These are phyloP conservation scores for Voacanga thouarsii DNA, from an alignment of 257 asterid genomes.

Conservation along the genomic window DNA sequence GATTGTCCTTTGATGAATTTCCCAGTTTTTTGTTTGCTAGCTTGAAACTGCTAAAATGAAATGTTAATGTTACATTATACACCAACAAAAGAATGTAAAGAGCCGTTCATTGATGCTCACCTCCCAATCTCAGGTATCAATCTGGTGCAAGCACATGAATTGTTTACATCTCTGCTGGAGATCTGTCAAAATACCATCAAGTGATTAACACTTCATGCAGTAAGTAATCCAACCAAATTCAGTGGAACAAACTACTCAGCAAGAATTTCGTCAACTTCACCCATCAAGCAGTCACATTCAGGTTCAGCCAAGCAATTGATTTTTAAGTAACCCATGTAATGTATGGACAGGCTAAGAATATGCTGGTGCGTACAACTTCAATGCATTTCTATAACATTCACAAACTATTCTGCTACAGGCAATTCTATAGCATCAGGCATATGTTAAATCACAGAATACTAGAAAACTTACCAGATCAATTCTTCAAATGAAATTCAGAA, in stretches of 20 bases:
- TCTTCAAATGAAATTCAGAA: too few relatives aligned
- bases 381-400: neutral
- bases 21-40: slow-evolving; percentile 26
- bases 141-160: slow-evolving; percentile 23
- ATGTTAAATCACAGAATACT: too few relatives aligned
- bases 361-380: neutral
- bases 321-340: neutral
- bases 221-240: slow-evolving; percentile 2
- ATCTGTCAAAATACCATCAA: slow-evolving; percentile 35
- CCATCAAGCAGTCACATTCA: neutral
- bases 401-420: neutral
- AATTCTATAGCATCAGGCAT: too few relatives aligned
- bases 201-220: slow-evolving; percentile 16
- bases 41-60: slow-evolving; percentile 27
- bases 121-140: slow-evolving; percentile 31
- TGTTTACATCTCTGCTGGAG: slow-evolving; percentile 18
- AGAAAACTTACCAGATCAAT: too few relatives aligned
- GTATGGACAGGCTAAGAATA: neutral
- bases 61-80: neutral
- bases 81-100: neutral
- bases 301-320: neutral
- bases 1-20: slow-evolving; percentile 17
- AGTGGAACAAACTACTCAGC: slow-evolving; percentile 10
- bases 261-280: neutral
- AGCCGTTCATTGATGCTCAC: slow-evolving; percentile 26